Evolutionary conservation across 768 basidiomycete species (phyloP), one percentile per base, ranked within the genome.

Genomic region (Boletus rufocinnamomeus): DNA sequence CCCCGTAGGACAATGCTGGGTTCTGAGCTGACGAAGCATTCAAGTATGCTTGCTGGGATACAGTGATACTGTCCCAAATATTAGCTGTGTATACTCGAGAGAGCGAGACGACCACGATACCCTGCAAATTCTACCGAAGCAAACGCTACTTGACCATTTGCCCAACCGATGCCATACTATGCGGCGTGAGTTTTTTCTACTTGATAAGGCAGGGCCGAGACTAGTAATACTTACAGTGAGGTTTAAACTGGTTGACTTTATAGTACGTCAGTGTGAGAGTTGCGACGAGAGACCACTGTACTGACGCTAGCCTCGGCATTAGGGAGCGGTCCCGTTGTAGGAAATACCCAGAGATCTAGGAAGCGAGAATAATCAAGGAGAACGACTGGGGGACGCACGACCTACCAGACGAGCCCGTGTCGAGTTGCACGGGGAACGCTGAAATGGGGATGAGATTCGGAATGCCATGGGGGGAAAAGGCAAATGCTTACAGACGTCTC

Each of bases 151-250:
- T 78, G 68, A 6, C 92, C 92, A 50, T 74, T 76, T 3, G 88
- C 89, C 84, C 87, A 92, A 21, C 92, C 92, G 56, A 89, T 84
- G 48, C 87, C 89, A 72, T 93, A 94, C 89, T 92, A 30, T 25
- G 2, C 6, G 30, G 30, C 2, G 41, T 64, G 50, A 61, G 53
- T 44, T 40, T n/a, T 28, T n/a, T 28, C 3, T 37, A 38, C 11
- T 44, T 27, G 28, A 19, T 8, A 47, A 46, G 14, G 51, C 21
- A 51, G 40, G n/a, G 16, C 6, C 11, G 45, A 50, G 5, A 23
- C 0, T 30, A 32, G 4, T 16, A 5, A 43, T 41, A 27, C 70
- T 62, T 68, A 91, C 89, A 25, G 86, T 85, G 27, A 93, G 71
- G 66, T 91, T 92, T 56, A 81, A 76, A 4, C 74, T 77, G 17